Percentiles rank a stretch among this genome's conserved stretches.
These are phyloP conservation scores for Coemansia sp. DNA, from an alignment of 192 early-diverging fungal species.

Conservation along the genomic window DNA sequence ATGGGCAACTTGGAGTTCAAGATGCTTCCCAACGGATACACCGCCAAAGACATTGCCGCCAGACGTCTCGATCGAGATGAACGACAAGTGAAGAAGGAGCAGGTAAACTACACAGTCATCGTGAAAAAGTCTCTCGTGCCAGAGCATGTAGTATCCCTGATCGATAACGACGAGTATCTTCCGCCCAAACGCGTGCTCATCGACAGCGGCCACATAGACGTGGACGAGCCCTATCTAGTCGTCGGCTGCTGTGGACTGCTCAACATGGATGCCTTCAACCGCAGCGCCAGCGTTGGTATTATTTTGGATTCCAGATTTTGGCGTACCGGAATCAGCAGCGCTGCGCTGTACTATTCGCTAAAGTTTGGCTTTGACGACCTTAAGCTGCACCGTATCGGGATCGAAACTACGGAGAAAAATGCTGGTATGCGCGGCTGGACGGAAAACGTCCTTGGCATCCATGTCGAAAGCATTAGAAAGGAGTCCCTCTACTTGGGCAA, in stretches of 20 bases:
- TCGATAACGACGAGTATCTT: conserved; percentile 31
- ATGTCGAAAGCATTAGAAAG: conserved; percentile 41
- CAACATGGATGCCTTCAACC: conserved; percentile 27
- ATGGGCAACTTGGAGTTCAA: conserved; percentile 44
- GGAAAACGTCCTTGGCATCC: conserved; percentile 33
- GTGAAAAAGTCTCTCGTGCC: conserved; percentile 41
- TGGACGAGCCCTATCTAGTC: conserved; percentile 45
- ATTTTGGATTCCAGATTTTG: conserved; percentile 50
- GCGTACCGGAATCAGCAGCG: conserved; percentile 41
- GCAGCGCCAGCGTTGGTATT: conserved; percentile 36
- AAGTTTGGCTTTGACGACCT: conserved; percentile 43
- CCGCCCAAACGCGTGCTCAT: conserved; percentile 22
- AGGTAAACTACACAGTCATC: conserved; percentile 37
- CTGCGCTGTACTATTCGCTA: conserved; percentile 40
- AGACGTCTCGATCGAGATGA: conserved; percentile 25
- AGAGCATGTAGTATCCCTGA: conserved; percentile 6
- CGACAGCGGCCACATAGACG: conserved; percentile 25
- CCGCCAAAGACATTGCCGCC: conserved; percentile 10
- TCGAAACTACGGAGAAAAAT: conserved; percentile 37
- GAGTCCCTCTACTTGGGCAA: conserved; percentile 38
- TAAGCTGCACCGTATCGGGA: conserved; percentile 40
- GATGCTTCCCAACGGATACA: conserved; percentile 32
- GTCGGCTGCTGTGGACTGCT: conserved; percentile 48
- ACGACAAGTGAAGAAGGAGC: conserved; percentile 30
- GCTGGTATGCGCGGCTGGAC: conserved; percentile 52